Evolutionary conservation across 805 yeast species (phyloP).

Genomic region (Starmera quercuum): DNA sequence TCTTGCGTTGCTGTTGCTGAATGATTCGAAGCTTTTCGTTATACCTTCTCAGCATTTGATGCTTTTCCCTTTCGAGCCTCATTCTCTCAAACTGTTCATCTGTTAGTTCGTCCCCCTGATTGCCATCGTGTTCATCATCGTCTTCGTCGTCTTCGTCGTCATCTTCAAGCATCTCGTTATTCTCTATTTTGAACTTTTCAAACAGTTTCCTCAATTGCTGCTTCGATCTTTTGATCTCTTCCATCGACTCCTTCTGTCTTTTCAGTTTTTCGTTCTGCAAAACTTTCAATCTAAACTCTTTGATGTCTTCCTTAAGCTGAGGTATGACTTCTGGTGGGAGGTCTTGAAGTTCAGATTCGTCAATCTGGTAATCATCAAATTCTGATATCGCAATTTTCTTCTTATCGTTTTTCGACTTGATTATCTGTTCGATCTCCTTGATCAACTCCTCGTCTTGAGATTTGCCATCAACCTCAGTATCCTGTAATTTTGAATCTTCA

Average conservation of each 20-base stretch:
- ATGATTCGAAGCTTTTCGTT: conserved; percentile 11
- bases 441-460: neutral
- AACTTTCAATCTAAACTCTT: conserved; percentile 49
- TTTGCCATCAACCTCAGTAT: conserved; percentile 1
- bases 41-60: conserved; percentile 13
- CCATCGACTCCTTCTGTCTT: conserved; percentile 37
- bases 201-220: conserved; percentile 37
- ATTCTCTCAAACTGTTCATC: conserved; percentile 26
- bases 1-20: conserved; percentile 7
- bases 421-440: neutral
- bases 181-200: conserved; percentile 21
- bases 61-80: conserved; percentile 16
- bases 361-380: conserved; percentile 37
- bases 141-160: conserved; percentile 18
- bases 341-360: conserved; percentile 48
- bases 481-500: conserved; percentile 6
- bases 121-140: conserved; percentile 8
- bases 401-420: neutral
- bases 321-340: conserved; percentile 48
- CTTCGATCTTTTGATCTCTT: conserved; percentile 43
- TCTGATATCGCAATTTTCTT: neutral
- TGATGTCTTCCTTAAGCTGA: conserved; percentile 42
- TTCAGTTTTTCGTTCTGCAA: conserved; percentile 43
- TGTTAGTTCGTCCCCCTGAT: conserved; percentile 20
- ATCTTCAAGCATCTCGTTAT: conserved; percentile 8